Evolutionary conservation across 2,329 filamentous ascomycete genomes (phyloP).

Genomic region (Xylariaceae sp.): DNA sequence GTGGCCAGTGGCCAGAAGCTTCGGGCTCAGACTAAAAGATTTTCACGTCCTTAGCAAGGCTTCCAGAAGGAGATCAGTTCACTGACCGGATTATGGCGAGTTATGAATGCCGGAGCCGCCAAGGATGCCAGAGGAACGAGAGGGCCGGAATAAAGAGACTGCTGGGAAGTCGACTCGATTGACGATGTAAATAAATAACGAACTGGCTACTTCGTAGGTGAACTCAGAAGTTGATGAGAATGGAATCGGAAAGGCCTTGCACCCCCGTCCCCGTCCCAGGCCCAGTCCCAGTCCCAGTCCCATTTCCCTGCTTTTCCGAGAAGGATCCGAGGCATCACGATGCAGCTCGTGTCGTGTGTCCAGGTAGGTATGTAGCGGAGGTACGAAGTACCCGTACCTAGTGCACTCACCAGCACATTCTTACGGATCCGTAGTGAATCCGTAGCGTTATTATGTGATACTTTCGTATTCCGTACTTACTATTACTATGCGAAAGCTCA

Average conservation of each 20-base stretch:
- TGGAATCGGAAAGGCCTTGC: not conserved
- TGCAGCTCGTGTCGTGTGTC: not conserved
- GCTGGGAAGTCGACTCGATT: conserved; percentile 16
- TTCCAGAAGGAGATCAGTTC: not conserved
- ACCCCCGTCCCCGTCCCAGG: not conserved
- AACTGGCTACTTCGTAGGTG: not conserved
- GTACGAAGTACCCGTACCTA: not conserved
- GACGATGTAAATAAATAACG: conserved; percentile 1
- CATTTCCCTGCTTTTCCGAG: conserved; percentile 15
- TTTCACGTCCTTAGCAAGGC: not conserved
- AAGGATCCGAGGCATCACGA: conserved; percentile 18
- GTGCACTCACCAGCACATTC: too few species aligned
- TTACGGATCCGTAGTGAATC: not conserved
- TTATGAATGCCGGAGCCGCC: conserved; percentile 1
- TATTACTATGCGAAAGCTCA: not conserved
- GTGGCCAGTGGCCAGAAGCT: not conserved
- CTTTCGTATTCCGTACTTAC: not conserved
- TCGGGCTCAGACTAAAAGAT: not conserved
- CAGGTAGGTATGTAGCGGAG: not conserved
- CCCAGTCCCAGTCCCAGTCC: not conserved
- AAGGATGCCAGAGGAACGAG: not conserved
- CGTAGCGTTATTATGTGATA: not conserved
- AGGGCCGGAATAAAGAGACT: conserved; percentile 6
- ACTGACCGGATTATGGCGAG: not conserved
- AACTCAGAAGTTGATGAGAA: not conserved